Evolutionary conservation across 164 flowering plant genomes (phyloP).

Genomic region (Euptelea pleiosperma): DNA sequence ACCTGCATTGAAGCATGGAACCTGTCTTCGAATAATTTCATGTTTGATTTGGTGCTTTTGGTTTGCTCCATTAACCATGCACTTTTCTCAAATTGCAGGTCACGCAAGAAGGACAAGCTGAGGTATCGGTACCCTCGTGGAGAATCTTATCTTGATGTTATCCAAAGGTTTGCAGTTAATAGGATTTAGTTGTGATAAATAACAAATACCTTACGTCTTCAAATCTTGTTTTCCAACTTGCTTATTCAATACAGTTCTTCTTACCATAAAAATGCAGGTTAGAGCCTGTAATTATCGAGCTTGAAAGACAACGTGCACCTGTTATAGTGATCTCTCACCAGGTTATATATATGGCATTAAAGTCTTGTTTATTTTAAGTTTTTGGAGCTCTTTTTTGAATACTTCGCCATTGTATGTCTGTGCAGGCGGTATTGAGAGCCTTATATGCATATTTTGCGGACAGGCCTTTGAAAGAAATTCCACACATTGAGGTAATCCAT

Average conservation of each 20-base stretch:
- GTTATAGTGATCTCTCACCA: constrained; percentile 96
- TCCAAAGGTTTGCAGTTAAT: constrained; percentile 68
- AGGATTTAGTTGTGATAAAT: neutral
- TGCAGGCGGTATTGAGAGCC: constrained; percentile 93
- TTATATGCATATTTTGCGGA: constrained; percentile 98
- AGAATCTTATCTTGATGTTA: constrained; percentile 96
- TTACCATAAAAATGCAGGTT: constrained; percentile 47
- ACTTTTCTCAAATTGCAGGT: constrained; percentile 40
- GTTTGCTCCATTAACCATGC: neutral
- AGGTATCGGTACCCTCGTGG: constrained; percentile 99
- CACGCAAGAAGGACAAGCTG: constrained; percentile 92
- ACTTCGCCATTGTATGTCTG: neutral
- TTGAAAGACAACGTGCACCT: constrained; percentile 95
- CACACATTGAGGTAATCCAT: constrained; percentile 82
- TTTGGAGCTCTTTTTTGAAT: neutral
- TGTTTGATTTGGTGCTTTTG: neutral
- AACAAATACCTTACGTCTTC: neutral
- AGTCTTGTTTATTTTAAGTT: neutral
- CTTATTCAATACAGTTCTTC: neutral
- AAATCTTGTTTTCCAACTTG: neutral
- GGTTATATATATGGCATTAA: constrained; percentile 34
- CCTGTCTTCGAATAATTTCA: neutral
- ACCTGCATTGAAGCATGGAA: neutral
- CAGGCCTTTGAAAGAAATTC: constrained; percentile 90
- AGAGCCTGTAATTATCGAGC: constrained; percentile 97